Base-by-base conservation (phyloP, 768 basidiomycete species). In the Boletus sensibilis region DNA sequence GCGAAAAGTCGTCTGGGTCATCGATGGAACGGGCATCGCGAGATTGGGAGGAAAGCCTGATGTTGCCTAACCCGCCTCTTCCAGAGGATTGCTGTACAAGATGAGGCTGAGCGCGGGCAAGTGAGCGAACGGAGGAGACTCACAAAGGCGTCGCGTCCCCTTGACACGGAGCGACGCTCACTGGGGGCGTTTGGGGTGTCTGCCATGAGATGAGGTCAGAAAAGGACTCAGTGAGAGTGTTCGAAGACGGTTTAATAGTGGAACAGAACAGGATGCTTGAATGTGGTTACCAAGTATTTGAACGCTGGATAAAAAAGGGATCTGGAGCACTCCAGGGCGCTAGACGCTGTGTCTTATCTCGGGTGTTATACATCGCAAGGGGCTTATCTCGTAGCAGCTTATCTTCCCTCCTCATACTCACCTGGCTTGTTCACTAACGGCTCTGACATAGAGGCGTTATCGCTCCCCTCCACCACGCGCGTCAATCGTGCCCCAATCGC, bases 51-150 rank as follows among this genome's bases (percentile, higher is more conserved):
- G 80, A 53, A 23, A 63, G 74, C 56, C 82, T 79, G 56, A 90
- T 85, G 70, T 90, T 90, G 18, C 88, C 88, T 5, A 76, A 21
- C 10, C 88, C 88, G 6, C 88, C 88, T 56, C 88, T 78, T 8
- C 88, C 88, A 34, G 84, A 79, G 4, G 85, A 85, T 35, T 74
- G 71, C 80, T 84, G 47, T 18, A 21, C 33, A 27, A 14, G 3
- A 4, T 1, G n/a, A 4, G 27, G 14, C 4, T 59, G 25, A 58
- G 56, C 4, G 18, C 25, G 18, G 3, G 60, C 50, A 37, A 55
- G 52, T 16, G 25, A 51, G 16, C 8, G 16, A 35, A 9, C 3
- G 43, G 13, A 40, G 25, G 27, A 16, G 29, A 77, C 84, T 66
- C 60, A 86, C 85, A 55, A 81, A 79, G n/a, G 72, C 70, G 0